phyloP scores from a whole-genome alignment of 768 basidiomycete genomes.

The Saitozyma sp. region DNA sequence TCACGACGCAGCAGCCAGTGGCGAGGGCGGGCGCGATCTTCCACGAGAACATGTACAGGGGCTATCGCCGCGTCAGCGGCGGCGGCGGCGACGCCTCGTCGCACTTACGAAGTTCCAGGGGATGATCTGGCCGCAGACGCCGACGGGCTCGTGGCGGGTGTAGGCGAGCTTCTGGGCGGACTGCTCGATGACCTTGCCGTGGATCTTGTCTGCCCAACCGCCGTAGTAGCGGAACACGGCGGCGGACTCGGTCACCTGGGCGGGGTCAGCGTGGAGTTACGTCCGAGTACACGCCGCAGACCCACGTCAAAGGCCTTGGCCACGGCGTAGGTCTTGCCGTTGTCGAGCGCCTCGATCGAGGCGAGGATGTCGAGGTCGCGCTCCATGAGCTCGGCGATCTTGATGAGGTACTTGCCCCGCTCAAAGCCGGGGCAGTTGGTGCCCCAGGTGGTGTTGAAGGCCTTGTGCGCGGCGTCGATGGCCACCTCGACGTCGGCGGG shows the following conservation, averaged over 20 bases:
- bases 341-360: slow-evolving; percentile 81
- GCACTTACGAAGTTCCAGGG: neutral
- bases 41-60: slow-evolving; percentile 59
- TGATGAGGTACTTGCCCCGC: slow-evolving; percentile 76
- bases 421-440: slow-evolving; percentile 65
- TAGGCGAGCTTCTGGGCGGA: slow-evolving; percentile 67
- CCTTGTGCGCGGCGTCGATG: slow-evolving; percentile 76
- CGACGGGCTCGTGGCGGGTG: slow-evolving; percentile 67
- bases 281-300: neutral
- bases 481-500: slow-evolving; percentile 72
- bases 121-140: slow-evolving; percentile 70
- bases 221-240: slow-evolving; percentile 70
- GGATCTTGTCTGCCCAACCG: slow-evolving; percentile 93
- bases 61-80: slow-evolving; percentile 10
- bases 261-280: neutral
- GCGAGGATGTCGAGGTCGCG: slow-evolving; percentile 76
- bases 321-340: slow-evolving; percentile 69
- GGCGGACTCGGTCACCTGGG: slow-evolving; percentile 34
- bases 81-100: too few relatives aligned
- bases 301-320: slow-evolving; percentile 32
- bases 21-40: slow-evolving; percentile 79
- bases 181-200: slow-evolving; percentile 66
- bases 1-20: slow-evolving; percentile 71
- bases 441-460: slow-evolving; percentile 85
- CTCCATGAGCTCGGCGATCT: slow-evolving; percentile 87